Evolutionary conservation across 78 protist genomes (phyloP).

Genomic region (Monosiga brevicollis): DNA sequence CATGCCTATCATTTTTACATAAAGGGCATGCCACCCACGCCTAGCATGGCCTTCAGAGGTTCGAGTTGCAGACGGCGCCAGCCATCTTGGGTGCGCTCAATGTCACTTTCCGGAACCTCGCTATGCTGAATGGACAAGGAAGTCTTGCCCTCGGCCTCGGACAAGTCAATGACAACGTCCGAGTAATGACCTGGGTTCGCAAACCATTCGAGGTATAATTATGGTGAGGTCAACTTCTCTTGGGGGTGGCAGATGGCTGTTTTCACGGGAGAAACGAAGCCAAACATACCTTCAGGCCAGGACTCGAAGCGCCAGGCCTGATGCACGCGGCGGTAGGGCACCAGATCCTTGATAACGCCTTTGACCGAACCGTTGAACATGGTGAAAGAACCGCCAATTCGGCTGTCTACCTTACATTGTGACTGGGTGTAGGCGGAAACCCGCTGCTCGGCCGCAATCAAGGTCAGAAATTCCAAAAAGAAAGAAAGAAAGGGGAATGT

Average conservation of each 20-base stretch:
- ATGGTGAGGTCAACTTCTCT: too few relatives aligned
- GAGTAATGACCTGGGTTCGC: too few relatives aligned
- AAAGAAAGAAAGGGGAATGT: too few relatives aligned
- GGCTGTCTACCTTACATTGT: too few relatives aligned
- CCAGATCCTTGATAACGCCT: conserved; percentile 3
- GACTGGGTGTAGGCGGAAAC: background rate
- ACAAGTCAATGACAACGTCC: background rate
- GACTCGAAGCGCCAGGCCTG: conserved; percentile 3
- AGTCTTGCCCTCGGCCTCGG: background rate
- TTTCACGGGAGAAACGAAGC: background rate
- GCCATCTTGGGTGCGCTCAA: background rate
- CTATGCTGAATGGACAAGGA: background rate
- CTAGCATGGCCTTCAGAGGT: background rate
- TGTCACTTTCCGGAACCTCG: too few relatives aligned
- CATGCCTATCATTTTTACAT: too few relatives aligned
- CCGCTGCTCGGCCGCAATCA: too few relatives aligned
- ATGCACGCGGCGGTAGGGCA: background rate
- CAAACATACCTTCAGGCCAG: background rate
- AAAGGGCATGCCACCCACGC: too few relatives aligned
- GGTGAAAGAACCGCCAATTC: background rate
- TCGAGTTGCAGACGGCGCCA: background rate
- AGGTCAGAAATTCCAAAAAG: too few relatives aligned
- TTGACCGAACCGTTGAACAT: conserved; percentile 6
- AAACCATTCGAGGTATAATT: too few relatives aligned
- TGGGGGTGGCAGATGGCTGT: too few relatives aligned